Base-by-base conservation (phyloP, 2,329 filamentous ascomycete species). In the Phaeosphaeria sp. region DNA sequence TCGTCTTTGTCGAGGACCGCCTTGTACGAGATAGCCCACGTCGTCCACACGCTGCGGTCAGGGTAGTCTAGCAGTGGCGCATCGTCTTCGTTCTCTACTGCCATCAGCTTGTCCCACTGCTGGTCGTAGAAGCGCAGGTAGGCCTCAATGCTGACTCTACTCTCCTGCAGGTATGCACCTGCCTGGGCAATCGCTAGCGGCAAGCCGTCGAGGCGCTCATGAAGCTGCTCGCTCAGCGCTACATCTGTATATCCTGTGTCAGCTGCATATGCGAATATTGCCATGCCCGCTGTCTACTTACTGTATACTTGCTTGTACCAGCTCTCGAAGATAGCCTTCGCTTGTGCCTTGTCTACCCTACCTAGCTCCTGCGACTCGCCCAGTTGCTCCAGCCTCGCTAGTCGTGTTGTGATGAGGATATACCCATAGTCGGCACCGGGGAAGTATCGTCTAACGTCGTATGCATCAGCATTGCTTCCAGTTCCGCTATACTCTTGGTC, bases 11-110 rank as follows among this genome's bases (percentile, higher is more conserved):
- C 48, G n/a, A 50, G 30, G 9, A 75, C 64, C 13, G 68, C 65
- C 23, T 75, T 55, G 56, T 73, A 73, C 3, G 68, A 73, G 27
- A 75, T 68, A 17, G 61, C 63, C 72, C 67, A 76, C 17, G 69
- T 74, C n/a, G 67, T 72, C 57, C 69, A 66, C 43, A 77, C 55
- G 53, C 58, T 72, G 48, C 66, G 55, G 9, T 69, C 58, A 3
- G 53, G 54, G 58, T 72, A 73, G 48, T 71, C 63, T 22, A 62
- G 56, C 11, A 71, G 66, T 27, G 57, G 65, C 33, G 54, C 58
- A 21, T 62, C 60, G 9, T 1, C 39, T 17, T 4, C 1, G 39
- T 59, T 11, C 20, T 57, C 36, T 21, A 48, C 50, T 44, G 56
- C 54, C 60, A 72, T 67, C 20, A 74, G 66, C 46, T 66, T 53